These are phyloP conservation scores for Jasminum sambac DNA, from an alignment of 257 asterid genomes.

Conservation along the genomic window DNA sequence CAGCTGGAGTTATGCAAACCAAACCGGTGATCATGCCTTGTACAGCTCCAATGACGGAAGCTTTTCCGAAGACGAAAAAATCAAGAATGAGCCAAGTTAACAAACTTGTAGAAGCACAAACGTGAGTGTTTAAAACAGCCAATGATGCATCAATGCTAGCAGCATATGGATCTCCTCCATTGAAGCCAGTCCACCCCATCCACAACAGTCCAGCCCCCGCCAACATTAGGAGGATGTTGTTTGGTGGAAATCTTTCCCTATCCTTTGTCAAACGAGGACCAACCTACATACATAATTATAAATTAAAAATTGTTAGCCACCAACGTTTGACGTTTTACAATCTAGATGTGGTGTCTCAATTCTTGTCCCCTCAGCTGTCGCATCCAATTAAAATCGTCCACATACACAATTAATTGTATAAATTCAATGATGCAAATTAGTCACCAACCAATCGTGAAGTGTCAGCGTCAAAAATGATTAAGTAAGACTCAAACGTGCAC, in stretches of 20 bases:
- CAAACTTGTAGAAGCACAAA: constrained; percentile 60
- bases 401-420: no score
- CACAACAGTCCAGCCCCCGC: constrained; percentile 75
- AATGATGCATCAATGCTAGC: constrained; percentile 58
- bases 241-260: constrained; percentile 69
- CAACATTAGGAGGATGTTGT: constrained; percentile 60
- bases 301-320: background rate
- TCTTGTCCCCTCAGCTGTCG: no score
- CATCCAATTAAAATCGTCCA: no score
- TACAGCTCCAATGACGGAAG: constrained; percentile 66
- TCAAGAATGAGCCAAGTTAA: constrained; percentile 62
- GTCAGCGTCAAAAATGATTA: no score
- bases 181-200: constrained; percentile 85
- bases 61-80: constrained; percentile 47
- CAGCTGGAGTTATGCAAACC: constrained; percentile 67
- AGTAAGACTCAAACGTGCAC: no score
- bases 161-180: constrained; percentile 74
- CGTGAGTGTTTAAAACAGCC: constrained; percentile 69
- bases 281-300: constrained; percentile 34
- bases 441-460: no score
- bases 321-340: no score
- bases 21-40: constrained; percentile 73
- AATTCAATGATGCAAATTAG: no score
- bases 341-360: no score
- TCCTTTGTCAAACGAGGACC: constrained; percentile 69